Conservation (phyloP, 2,329 filamentous ascomycete species). For the Fusarium sp. region DNA sequence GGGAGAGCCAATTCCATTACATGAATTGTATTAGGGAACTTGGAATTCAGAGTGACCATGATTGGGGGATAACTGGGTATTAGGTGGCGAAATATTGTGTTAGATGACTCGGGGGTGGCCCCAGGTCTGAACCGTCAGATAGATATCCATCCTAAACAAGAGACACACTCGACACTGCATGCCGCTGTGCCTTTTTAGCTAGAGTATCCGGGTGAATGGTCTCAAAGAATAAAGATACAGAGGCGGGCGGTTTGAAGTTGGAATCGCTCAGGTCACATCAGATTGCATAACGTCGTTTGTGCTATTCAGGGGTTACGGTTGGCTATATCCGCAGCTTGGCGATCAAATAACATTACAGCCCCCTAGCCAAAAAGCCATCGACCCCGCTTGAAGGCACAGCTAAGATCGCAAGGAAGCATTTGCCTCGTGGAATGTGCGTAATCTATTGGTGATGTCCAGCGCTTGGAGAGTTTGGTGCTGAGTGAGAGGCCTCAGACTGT, state of each 20-base stretch:
- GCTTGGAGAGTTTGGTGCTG: conserved; percentile 1
- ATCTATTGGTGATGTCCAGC: conserved; percentile 19
- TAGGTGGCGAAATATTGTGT: conserved; percentile 23
- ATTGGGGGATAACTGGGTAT: conserved; percentile 22
- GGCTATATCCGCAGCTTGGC: conserved; percentile 18
- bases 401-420: conserved; percentile 36
- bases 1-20: conserved; percentile 30
- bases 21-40: conserved; percentile 25
- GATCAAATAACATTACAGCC: conserved; percentile 25
- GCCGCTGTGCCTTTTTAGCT: conserved; percentile 11
- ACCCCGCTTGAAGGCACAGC: conserved; percentile 36
- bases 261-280: conserved; percentile 23
- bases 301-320: conserved; percentile 30
- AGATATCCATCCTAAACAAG: conserved; percentile 2
- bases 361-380: conserved; percentile 19
- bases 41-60: conserved; percentile 7
- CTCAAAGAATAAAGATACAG: not conserved
- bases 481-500: not conserved
- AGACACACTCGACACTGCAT: not conserved
- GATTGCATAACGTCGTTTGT: conserved; percentile 17
- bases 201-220: conserved; percentile 14
- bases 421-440: conserved; percentile 37
- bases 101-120: conserved; percentile 13
- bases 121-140: not conserved
- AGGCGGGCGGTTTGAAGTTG: conserved; percentile 13